Evolutionary conservation across 495 filamentous ascomycete species (phyloP), one percentile per base, ranked within the genome.

Genomic region (Tuber calosporum): DNA sequence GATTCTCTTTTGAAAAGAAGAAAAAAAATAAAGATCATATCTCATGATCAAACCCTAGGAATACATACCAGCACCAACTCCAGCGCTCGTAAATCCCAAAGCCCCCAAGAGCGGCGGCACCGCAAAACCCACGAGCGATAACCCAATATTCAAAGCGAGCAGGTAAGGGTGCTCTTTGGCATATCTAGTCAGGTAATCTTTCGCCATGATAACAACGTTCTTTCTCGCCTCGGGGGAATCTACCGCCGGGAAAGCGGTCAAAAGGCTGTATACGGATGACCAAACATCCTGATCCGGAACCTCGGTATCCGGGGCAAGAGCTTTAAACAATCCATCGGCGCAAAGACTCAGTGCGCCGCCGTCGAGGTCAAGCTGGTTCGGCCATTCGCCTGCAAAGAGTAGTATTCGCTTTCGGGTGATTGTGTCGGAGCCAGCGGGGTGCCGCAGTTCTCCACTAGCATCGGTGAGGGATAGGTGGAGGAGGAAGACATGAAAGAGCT

Each of bases 401-500:
- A 62, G 53, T 34, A 62, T 62, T 34, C 30, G 53, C 53, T 30
- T 62, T 34, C 53, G 53, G 2, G 26, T 0, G 7, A 62, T 34
- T 34, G 53, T 62, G 26, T 62, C 53, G 13, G 53, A 62, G 11
- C 53, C 53, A 62, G 6, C 7, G 26, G 53, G 53, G 26, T 62
- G 26, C 13, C 53, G 53, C 53, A 62, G 53, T 62, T 62, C 26
- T 30, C 53, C 53, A 13, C 53, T 34, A 1, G 53, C 53, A 34
- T 62, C 53, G 26, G 53, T 62, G 26, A 62, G 53, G 17, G 53
- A 62, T 30, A 62, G 26, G 17, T 62, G 53, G 53, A 62, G 53
- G 53, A 62, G 53, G 53, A 62, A 62, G 26, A 62, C 53, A 34
- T 62, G 53, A 6, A 62, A 62, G 53, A 62, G 53, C 53, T 62